phyloP scores from a whole-genome alignment of 257 asterid species.

The Handroanthus guayacan region DNA sequence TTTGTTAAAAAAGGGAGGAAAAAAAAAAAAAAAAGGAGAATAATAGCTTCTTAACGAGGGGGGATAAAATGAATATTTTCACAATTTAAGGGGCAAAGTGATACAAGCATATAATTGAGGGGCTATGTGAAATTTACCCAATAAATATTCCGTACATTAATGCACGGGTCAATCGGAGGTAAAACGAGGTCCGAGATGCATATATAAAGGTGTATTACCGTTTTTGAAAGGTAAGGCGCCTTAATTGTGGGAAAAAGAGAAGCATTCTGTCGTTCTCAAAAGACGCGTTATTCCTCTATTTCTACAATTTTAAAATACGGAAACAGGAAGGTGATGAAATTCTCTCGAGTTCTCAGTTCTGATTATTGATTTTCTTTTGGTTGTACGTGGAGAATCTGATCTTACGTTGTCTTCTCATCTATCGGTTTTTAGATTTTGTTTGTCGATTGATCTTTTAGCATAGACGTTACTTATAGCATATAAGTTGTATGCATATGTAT shows the following conservation, averaged over 20 bases:
- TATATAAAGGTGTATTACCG: conserved; percentile 33
- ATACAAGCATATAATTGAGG: conserved; percentile 1
- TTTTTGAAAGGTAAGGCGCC: conserved; percentile 23
- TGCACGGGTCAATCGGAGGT: conserved; percentile 38
- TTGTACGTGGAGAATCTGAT: not conserved
- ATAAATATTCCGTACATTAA: conserved; percentile 29
- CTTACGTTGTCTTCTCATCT: conserved; percentile 1
- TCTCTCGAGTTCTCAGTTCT: not conserved
- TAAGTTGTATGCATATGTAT: not conserved
- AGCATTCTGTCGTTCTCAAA: conserved; percentile 12
- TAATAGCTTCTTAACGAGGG: not conserved
- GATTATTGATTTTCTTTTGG: not conserved
- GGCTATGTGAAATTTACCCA: conserved; percentile 11
- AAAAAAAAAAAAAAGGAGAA: too few species aligned
- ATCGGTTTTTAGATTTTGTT: not conserved
- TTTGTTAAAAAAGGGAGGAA: too few species aligned
- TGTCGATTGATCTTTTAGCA: conserved; percentile 4
- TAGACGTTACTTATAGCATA: not conserved
- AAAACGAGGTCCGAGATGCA: conserved; percentile 31
- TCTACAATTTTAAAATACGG: not conserved
- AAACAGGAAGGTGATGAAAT: conserved; percentile 22
- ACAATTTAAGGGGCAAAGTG: not conserved
- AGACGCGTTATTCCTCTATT: conserved; percentile 1
- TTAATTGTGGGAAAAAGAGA: conserved; percentile 17
- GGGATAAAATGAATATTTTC: not conserved